Evolutionary conservation across 1,284 basidiomycete species (phyloP).

Genomic region (Meira nashicola): DNA sequence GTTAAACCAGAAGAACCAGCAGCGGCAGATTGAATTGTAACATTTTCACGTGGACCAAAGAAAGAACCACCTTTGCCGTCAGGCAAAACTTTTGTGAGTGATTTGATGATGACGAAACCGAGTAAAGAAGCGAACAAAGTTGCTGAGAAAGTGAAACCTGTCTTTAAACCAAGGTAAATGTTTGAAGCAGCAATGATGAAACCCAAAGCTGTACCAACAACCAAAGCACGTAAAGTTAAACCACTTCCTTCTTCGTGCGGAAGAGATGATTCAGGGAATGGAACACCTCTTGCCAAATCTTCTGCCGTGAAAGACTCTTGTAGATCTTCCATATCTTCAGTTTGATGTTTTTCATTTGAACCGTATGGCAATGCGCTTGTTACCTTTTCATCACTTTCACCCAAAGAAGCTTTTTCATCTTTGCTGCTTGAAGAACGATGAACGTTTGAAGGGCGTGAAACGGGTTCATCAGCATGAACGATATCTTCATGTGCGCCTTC

Average conservation of each 20-base stretch:
- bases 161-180: conserved; percentile 68
- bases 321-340: conserved; percentile 4
- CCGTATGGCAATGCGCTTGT: conserved; percentile 1
- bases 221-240: conserved; percentile 57
- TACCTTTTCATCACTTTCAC: neutral
- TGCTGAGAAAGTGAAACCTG: conserved; percentile 63
- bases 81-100: conserved; percentile 59
- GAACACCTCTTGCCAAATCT: conserved; percentile 24
- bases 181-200: conserved; percentile 64
- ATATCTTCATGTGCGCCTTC: neutral
- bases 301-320: conserved; percentile 16
- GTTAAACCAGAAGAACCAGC: conserved; percentile 52
- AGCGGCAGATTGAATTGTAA: conserved; percentile 49
- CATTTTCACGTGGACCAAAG: conserved; percentile 68
- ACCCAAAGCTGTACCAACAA: conserved; percentile 64
- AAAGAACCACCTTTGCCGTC: conserved; percentile 60
- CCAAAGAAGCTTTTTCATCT: neutral
- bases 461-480: neutral
- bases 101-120: conserved; percentile 65
- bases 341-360: neutral
- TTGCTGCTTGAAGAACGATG: neutral
- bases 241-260: conserved; percentile 26
- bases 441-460: neutral
- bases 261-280: conserved; percentile 30
- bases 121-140: conserved; percentile 65